Evolutionary conservation across 768 basidiomycete genomes (phyloP).

Genomic region (Lactarius vividus): DNA sequence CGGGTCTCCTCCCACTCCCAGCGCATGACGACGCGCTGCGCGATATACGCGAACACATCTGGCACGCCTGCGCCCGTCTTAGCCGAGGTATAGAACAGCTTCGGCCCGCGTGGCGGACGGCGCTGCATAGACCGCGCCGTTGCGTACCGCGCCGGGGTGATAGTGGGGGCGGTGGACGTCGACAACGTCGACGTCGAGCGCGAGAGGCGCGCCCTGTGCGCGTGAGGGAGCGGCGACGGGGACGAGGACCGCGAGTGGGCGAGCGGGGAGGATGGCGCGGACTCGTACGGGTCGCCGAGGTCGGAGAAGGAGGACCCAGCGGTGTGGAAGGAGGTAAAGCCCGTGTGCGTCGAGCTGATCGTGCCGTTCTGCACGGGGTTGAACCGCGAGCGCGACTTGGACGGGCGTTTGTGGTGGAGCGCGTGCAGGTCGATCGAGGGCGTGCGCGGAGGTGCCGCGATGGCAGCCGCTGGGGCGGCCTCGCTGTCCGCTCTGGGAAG

Average conservation of each 20-base stretch:
- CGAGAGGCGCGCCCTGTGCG: slow-evolving; percentile 27
- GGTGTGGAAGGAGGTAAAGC: slow-evolving; percentile 67
- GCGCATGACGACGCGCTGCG: slow-evolving; percentile 53
- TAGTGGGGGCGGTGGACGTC: slow-evolving; percentile 29
- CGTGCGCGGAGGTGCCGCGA: slow-evolving; percentile 30
- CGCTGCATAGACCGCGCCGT: slow-evolving; percentile 26
- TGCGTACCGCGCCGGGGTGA: slow-evolving; percentile 30
- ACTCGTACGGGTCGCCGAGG: slow-evolving; percentile 40
- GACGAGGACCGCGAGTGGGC: slow-evolving; percentile 34
- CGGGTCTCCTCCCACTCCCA: slow-evolving; percentile 66
- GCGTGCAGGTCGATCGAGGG: slow-evolving; percentile 36
- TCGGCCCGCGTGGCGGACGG: slow-evolving; percentile 53
- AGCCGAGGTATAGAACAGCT: slow-evolving; percentile 72
- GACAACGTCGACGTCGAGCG: slow-evolving; percentile 24
- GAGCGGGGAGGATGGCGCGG: slow-evolving; percentile 59
- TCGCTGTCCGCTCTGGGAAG: slow-evolving; percentile 25
- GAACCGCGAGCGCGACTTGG: slow-evolving; percentile 47
- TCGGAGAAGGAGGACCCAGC: slow-evolving; percentile 78
- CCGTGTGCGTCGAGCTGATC: slow-evolving; percentile 55
- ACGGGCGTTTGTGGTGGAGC: slow-evolving; percentile 34
- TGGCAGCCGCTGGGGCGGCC: neutral
- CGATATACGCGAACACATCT: slow-evolving; percentile 78
- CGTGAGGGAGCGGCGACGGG: slow-evolving; percentile 27
- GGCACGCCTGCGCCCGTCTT: slow-evolving; percentile 71
- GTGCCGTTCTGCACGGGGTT: slow-evolving; percentile 44